Conservation (phyloP, 2,329 filamentous ascomycete genomes). For the Alternaria angustiovoidea region DNA sequence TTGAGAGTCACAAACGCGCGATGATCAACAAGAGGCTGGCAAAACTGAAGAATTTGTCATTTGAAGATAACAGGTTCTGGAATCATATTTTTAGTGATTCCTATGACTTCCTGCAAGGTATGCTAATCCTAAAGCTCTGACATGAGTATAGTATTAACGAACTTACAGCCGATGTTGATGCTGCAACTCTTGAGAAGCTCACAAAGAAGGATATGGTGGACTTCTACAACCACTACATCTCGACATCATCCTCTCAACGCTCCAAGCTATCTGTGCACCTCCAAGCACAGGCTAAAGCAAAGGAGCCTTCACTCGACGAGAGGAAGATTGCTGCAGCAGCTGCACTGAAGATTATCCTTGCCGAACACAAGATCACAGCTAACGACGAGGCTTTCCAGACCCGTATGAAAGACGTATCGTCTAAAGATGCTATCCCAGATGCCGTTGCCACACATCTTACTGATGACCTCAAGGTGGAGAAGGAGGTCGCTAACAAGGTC, state of each 20-base stretch:
- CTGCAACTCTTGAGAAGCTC: conserved; percentile 73
- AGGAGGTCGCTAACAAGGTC: conserved; percentile 59
- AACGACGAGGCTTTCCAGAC: conserved; percentile 54
- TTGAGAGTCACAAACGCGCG: conserved; percentile 90
- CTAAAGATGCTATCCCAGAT: conserved; percentile 59
- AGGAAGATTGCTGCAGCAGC: conserved; percentile 51
- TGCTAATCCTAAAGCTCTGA: conserved; percentile 40
- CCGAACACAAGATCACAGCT: conserved; percentile 56
- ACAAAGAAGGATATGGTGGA: conserved; percentile 81
- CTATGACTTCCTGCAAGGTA: conserved; percentile 89
- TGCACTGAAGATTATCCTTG: conserved; percentile 56
- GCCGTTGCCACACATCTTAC: conserved; percentile 60
- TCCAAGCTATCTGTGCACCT: conserved; percentile 89
- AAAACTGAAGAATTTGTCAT: conserved; percentile 88
- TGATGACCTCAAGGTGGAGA: conserved; percentile 55
- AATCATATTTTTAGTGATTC: conserved; percentile 83
- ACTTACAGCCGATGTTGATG: conserved; percentile 75
- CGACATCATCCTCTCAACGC: conserved; percentile 73
- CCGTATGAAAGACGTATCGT: conserved; percentile 56
- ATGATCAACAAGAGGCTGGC: conserved; percentile 86
- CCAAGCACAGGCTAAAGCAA: conserved; percentile 70
- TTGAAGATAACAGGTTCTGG: conserved; percentile 86
- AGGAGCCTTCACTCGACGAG: conserved; percentile 49
- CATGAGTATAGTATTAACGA: conserved; percentile 7
- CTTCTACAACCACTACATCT: conserved; percentile 80